Conservation (phyloP, 805 yeast genomes). For the Kodamaea restingae region DNA sequence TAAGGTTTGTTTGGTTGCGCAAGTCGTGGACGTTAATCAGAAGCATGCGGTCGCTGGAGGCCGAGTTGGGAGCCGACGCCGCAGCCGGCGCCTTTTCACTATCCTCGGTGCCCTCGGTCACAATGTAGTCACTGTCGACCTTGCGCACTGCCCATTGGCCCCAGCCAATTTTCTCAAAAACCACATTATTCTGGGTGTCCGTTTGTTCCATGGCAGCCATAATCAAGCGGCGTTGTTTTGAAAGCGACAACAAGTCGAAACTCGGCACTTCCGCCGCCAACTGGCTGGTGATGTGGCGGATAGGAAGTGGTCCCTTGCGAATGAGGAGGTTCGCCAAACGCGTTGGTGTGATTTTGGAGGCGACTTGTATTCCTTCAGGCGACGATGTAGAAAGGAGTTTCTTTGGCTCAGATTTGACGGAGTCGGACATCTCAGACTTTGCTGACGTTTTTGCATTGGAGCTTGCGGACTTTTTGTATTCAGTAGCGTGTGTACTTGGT, state of each 20-base stretch:
- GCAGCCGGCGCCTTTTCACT: not conserved
- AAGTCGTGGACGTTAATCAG: conserved; percentile 29
- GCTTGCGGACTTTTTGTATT: too few relatives aligned
- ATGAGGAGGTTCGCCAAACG: conserved; percentile 65
- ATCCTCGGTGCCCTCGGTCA: conserved; percentile 43
- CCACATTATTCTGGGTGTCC: conserved; percentile 54
- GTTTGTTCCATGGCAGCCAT: conserved; percentile 84
- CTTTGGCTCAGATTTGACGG: too few relatives aligned
- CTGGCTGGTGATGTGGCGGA: conserved; percentile 81
- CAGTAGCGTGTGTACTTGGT: too few relatives aligned
- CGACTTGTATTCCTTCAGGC: conserved; percentile 85
- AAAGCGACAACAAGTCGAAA: conserved; percentile 73
- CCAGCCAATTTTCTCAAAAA: conserved; percentile 95
- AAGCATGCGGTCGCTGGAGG: conserved; percentile 5
- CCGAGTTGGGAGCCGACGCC: not conserved
- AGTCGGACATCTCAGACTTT: too few relatives aligned
- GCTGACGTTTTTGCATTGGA: too few relatives aligned
- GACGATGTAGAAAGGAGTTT: conserved; percentile 64
- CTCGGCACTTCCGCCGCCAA: conserved; percentile 70
- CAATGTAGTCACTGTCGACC: conserved; percentile 42
- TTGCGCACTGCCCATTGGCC: conserved; percentile 90
- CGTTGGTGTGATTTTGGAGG: conserved; percentile 76
- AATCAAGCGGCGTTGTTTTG: conserved; percentile 85
- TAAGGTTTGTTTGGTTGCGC: conserved; percentile 29
- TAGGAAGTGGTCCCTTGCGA: conserved; percentile 82